These are phyloP conservation scores for Moricandia arvensis DNA, from an alignment of 345 rosid genomes.

Conservation along the genomic window DNA sequence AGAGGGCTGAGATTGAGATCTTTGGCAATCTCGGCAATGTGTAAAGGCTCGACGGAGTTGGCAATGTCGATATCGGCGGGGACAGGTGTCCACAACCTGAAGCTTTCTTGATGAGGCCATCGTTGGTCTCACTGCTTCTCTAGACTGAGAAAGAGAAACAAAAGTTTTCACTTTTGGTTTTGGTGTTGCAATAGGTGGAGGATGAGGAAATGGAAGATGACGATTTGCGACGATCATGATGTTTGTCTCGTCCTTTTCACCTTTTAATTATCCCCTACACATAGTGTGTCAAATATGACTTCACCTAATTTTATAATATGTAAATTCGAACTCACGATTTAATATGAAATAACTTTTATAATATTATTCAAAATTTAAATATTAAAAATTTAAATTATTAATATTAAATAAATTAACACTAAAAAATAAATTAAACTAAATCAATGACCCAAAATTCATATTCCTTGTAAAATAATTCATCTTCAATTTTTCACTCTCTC, in stretches of 20 bases:
- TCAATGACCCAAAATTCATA: too few relatives aligned
- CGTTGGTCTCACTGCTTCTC: constrained; percentile 1
- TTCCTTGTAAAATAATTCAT: too few relatives aligned
- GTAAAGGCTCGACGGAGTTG: constrained; percentile 80
- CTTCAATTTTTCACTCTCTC: too few relatives aligned
- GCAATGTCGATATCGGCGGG: constrained; percentile 97
- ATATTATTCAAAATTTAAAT: too few relatives aligned
- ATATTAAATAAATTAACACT: too few relatives aligned
- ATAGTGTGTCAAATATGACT: too few relatives aligned
- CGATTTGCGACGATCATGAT: neutral
- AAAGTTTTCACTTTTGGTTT: neutral
- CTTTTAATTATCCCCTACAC: too few relatives aligned
- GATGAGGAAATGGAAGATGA: neutral
- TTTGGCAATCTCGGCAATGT: constrained; percentile 79
- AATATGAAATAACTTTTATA: too few relatives aligned
- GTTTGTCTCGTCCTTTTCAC: neutral
- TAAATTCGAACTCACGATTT: too few relatives aligned
- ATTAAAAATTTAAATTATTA: too few relatives aligned
- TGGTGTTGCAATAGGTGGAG: neutral
- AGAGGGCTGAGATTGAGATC: constrained; percentile 61
- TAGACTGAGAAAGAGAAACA: neutral
- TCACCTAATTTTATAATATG: too few relatives aligned
- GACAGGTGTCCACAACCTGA: constrained; percentile 74
- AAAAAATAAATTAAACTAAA: too few relatives aligned
- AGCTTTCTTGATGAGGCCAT: constrained; percentile 70